Conservation (phyloP, 306 rosid species). For the Medicago lupulina region DNA sequence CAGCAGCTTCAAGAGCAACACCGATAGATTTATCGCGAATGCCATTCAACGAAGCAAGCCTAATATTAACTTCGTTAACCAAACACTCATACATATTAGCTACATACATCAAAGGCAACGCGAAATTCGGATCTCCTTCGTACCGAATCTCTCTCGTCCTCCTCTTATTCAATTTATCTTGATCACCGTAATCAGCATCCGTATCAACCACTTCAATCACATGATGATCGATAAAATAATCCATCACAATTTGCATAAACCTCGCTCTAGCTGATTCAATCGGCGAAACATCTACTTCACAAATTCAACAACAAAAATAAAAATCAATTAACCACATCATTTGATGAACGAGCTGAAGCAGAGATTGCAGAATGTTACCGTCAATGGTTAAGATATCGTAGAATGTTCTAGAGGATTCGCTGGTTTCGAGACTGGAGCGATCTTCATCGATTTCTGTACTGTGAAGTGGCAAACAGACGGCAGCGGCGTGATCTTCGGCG, state of each 20-base stretch:
- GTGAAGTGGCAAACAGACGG: conserved; percentile 77
- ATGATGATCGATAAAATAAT: conserved; percentile 69
- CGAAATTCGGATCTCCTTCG: conserved; percentile 80
- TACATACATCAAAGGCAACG: conserved; percentile 92
- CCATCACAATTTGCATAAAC: conserved; percentile 83
- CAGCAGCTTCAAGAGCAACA: conserved; percentile 98
- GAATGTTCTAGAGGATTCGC: conserved; percentile 66
- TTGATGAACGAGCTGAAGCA: neutral
- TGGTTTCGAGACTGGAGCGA: conserved; percentile 72
- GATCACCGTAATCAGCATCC: conserved; percentile 64
- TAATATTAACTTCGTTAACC: conserved; percentile 74
- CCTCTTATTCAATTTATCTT: conserved; percentile 80
- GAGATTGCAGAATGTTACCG: conserved; percentile 50
- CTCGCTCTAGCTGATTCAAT: conserved; percentile 84
- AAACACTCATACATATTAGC: conserved; percentile 93
- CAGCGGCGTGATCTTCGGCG: conserved; percentile 45
- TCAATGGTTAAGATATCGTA: conserved; percentile 63
- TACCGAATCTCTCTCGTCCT: conserved; percentile 72
- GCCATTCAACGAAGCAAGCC: conserved; percentile 86
- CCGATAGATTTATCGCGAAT: conserved; percentile 91
- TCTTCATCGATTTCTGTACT: conserved; percentile 79
- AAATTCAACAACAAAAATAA: conserved; percentile 42
- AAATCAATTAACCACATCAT: conserved; percentile 31
- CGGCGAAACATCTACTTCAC: conserved; percentile 73
- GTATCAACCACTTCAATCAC: conserved; percentile 67